Base-by-base conservation (phyloP, 1,139 yeast species). In the Candida glucosophila region DNA sequence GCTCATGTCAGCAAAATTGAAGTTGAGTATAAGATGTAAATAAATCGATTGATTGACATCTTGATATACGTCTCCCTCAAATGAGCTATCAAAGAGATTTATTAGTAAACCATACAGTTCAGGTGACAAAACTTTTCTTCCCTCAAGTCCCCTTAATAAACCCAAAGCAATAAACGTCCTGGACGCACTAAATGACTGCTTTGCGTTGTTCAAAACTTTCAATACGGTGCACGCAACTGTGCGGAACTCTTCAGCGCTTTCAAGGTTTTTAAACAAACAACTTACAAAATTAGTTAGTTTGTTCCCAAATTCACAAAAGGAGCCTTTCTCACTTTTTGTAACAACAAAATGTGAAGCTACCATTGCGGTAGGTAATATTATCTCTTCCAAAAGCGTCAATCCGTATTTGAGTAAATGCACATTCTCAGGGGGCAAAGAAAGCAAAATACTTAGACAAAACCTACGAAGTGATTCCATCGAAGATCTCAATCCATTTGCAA, bases 401-500 rank as follows among this genome's bases (percentile, higher is more conserved):
- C 68, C 63, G 29, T 63, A 57, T 29, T 67, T 55, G 19, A 70
- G 55, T 43, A 79, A 65, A 23, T 68, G 52, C 28, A 79, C 52
- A 34, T 68, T 63, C 10, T 62, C 47, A 5, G 54, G 39, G 3
- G 74, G 68, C 26, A 82, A 57, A 3, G 69, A 56, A 23, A 81
- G 59, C 23, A 83, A 55, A 24, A 82, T 48, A 5, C 65, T 61
- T 34, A 79, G 54, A 1, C 83, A 58, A 40, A 74, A 76, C 36
- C 71, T 75, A 30, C 92, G 60, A 1, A 86, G 86, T 5, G 88
- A 69, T 30, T 85, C 95, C 74, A 79, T 75, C 0, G 86, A 67
- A 0, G 93, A 86, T 28, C 60, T 68, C 35, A 85, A 65, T 0
- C 94, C 95, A 4, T 88, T 77, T 1, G 86, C 68, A 4, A 86